Evolutionary conservation across 1,284 basidiomycete genomes (phyloP), one percentile per base, ranked within the genome.

Genomic region (Heimioporus retisporus): DNA sequence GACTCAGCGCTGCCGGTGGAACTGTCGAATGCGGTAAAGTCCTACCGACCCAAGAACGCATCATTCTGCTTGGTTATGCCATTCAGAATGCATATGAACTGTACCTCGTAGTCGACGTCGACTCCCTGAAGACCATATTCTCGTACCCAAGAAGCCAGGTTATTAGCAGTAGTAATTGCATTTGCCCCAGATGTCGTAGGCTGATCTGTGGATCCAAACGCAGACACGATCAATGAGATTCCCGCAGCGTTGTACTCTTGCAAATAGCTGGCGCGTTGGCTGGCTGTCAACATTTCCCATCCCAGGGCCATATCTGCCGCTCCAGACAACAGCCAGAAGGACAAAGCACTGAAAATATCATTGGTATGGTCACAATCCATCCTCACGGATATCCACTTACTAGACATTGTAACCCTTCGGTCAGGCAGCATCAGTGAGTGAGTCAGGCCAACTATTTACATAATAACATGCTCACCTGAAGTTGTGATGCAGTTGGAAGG

Each of bases 81-180:
- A 14, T 18, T 19, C 15, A 44, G 4, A 68, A 23, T 16, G 2
- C 54, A 25, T 23, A 2, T 25, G 21, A 53, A 4, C 16, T 42
- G 43, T 56, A 81, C 85, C 71, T 87, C 86, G 65, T 86, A 87
- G 73, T 89, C 88, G 55, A 90, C 78, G 60, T 89, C 88, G 44
- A 88, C 79, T 46, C 88, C 88, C 64, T 88, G 87, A 25, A 90
- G 73, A 48, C 81, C 80, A 72, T 83, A 86, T 62, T 84, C 60
- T 67, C 80, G 81, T 50, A 86, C 83, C 81, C 82, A 88, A 0
- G 79, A 76, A 10, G 86, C 84, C 72, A 87, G 76, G 6, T 78
- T 80, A 65, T 86, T 80, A 0, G 86, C 86, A 10, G 81, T 76
- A 2, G 68, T 72, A 11, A 77, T 68, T 2, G 85, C 74, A 64